Evolutionary conservation across 2,329 filamentous ascomycete species (phyloP).

Genomic region (Fusarium anguioides): DNA sequence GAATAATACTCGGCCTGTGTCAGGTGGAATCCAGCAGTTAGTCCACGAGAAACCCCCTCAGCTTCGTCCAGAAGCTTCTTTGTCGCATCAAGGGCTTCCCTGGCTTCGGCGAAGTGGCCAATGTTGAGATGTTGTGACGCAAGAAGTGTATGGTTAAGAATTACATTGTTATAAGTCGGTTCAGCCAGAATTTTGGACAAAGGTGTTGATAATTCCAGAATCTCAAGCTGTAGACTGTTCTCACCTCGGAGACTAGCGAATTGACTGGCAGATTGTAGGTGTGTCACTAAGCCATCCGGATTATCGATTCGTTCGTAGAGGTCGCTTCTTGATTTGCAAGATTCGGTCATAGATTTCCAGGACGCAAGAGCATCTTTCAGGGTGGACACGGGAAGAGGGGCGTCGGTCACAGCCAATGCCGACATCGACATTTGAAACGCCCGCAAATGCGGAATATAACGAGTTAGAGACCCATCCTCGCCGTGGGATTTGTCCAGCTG

Average conservation of each 20-base stretch:
- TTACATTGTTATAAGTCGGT: conserved; percentile 53
- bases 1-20: conserved; percentile 80
- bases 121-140: conserved; percentile 65
- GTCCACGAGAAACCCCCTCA: conserved; percentile 53
- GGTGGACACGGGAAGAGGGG: conserved; percentile 46
- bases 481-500: conserved; percentile 53
- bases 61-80: conserved; percentile 58
- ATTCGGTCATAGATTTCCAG: conserved; percentile 58
- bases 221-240: conserved; percentile 57
- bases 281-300: conserved; percentile 59
- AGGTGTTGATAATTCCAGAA: conserved; percentile 58
- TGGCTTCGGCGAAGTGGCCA: conserved; percentile 64
- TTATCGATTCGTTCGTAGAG: conserved; percentile 61
- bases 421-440: conserved; percentile 58
- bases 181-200: conserved; percentile 54
- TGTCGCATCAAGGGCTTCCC: conserved; percentile 66
- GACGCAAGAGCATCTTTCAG: conserved; percentile 52
- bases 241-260: conserved; percentile 64
- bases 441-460: conserved; percentile 62
- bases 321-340: conserved; percentile 54
- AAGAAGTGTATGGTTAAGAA: conserved; percentile 60
- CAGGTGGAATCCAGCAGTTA: conserved; percentile 69
- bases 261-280: conserved; percentile 63
- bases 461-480: conserved; percentile 58
- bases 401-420: conserved; percentile 55